phyloP scores from a whole-genome alignment of 768 basidiomycete species.

The Fomitopsis serialis region DNA sequence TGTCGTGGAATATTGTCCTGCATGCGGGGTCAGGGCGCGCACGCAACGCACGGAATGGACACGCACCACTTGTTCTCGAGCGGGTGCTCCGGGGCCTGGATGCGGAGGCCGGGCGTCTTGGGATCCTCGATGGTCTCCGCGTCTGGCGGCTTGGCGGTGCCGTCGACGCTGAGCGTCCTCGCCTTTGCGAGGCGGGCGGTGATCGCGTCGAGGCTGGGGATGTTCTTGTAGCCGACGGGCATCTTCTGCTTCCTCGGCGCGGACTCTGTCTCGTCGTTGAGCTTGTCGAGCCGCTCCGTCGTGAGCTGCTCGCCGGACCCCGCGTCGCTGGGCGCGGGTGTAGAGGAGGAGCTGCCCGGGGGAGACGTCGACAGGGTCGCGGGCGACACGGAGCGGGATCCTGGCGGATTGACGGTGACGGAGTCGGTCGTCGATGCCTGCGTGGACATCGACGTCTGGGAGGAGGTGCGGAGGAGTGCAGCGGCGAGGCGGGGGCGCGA shows the following conservation, averaged over 20 bases:
- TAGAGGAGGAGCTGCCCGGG: constrained; percentile 37
- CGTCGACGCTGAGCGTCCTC: constrained; percentile 50
- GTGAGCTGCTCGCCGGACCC: constrained; percentile 53
- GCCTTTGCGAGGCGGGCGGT: constrained; percentile 73
- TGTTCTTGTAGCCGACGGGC: constrained; percentile 77
- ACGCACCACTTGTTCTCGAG: constrained; percentile 78
- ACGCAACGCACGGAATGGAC: neutral
- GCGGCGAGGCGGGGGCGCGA: constrained; percentile 70
- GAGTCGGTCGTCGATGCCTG: constrained; percentile 49
- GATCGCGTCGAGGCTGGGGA: constrained; percentile 81
- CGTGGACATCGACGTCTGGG: constrained; percentile 46
- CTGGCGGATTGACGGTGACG: constrained; percentile 58
- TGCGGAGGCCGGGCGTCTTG: constrained; percentile 70
- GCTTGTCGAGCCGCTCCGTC: constrained; percentile 58
- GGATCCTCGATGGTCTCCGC: constrained; percentile 78
- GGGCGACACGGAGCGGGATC: constrained; percentile 66
- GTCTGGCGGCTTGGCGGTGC: constrained; percentile 67
- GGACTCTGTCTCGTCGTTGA: constrained; percentile 47
- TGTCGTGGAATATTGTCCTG: constrained; percentile 91
- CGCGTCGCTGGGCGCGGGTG: constrained; percentile 29
- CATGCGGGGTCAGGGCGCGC: neutral
- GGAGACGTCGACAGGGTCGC: constrained; percentile 42
- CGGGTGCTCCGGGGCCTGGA: constrained; percentile 74
- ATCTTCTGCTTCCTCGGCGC: constrained; percentile 34
- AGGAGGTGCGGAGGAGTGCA: constrained; percentile 58